A percentile compares a stretch with the other conserved stretches of the same genome.
phyloP scores from a whole-genome alignment of 75 land plant species.

The Gnetum montanum region DNA sequence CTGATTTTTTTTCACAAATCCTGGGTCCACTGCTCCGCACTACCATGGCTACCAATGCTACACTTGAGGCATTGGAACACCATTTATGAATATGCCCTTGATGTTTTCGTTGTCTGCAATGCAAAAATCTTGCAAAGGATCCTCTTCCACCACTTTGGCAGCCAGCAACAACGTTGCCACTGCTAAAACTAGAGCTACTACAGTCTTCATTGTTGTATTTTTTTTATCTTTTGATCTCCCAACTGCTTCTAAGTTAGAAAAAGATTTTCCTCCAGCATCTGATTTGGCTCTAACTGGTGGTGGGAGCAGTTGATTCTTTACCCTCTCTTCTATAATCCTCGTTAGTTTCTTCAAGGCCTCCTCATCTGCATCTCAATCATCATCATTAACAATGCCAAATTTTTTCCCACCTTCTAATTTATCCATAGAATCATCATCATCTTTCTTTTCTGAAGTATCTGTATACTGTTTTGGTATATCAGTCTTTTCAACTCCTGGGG shows the following conservation, averaged over 20 bases:
- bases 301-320: slow-evolving; percentile 60
- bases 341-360: slow-evolving; percentile 61
- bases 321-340: slow-evolving; percentile 79
- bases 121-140: too few relatives aligned
- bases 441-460: slow-evolving; percentile 24
- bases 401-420: slow-evolving; percentile 38
- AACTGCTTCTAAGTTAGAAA: slow-evolving; percentile 38
- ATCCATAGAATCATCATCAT: slow-evolving; percentile 11
- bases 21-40: too few relatives aligned
- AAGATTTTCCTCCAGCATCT: slow-evolving; percentile 26
- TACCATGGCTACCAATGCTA: too few relatives aligned
- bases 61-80: too few relatives aligned
- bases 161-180: too few relatives aligned
- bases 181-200: too few relatives aligned
- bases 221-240: slow-evolving; percentile 49
- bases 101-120: too few relatives aligned
- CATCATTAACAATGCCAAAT: slow-evolving; percentile 88
- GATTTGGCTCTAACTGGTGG: slow-evolving; percentile 46
- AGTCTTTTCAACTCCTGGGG: slow-evolving; percentile 39
- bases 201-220: too few relatives aligned
- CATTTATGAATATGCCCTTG: too few relatives aligned
- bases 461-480: slow-evolving; percentile 18
- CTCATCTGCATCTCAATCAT: slow-evolving; percentile 65
- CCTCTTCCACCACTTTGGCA: too few relatives aligned
- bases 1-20: too few relatives aligned